Evolutionary conservation across 352 stramenopile species (phyloP).

Genomic region (Phytophthora pluvialis): DNA sequence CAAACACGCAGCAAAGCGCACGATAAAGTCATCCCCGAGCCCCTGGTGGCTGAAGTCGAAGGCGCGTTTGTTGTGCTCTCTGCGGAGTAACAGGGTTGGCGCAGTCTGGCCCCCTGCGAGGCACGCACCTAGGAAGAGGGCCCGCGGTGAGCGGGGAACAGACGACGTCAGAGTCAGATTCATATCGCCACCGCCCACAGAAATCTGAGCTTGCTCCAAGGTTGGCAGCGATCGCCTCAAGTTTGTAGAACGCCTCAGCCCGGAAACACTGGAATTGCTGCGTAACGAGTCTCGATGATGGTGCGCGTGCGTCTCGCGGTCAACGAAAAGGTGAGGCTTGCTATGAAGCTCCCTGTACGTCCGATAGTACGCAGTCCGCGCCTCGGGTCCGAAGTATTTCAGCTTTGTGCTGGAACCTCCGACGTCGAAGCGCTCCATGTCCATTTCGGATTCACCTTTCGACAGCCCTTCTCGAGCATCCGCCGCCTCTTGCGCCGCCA

Average conservation of each 20-base stretch:
- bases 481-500: slow-evolving; percentile 22
- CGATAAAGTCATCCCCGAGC: slow-evolving; percentile 65
- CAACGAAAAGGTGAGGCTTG: slow-evolving; percentile 65
- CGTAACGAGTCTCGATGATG: slow-evolving; percentile 26
- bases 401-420: background rate
- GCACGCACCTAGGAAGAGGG: slow-evolving; percentile 56
- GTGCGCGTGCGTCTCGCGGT: slow-evolving; percentile 26
- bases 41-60: slow-evolving; percentile 73
- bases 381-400: slow-evolving; percentile 61
- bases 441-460: slow-evolving; percentile 28
- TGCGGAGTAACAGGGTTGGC: slow-evolving; percentile 54
- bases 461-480: slow-evolving; percentile 25
- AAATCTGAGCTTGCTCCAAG: slow-evolving; percentile 31
- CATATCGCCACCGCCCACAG: background rate
- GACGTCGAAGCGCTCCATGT: slow-evolving; percentile 9
- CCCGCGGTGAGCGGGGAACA: slow-evolving; percentile 52
- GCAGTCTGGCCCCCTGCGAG: slow-evolving; percentile 53
- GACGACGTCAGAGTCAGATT: slow-evolving; percentile 20
- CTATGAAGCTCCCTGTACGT: slow-evolving; percentile 61
- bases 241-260: slow-evolving; percentile 5
- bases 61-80: slow-evolving; percentile 42
- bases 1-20: slow-evolving; percentile 64
- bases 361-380: slow-evolving; percentile 59
- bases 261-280: slow-evolving; percentile 12
- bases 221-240: slow-evolving; percentile 22